phyloP scores from a whole-genome alignment of 768 basidiomycete genomes.

The Psilocybe tampanensis region DNA sequence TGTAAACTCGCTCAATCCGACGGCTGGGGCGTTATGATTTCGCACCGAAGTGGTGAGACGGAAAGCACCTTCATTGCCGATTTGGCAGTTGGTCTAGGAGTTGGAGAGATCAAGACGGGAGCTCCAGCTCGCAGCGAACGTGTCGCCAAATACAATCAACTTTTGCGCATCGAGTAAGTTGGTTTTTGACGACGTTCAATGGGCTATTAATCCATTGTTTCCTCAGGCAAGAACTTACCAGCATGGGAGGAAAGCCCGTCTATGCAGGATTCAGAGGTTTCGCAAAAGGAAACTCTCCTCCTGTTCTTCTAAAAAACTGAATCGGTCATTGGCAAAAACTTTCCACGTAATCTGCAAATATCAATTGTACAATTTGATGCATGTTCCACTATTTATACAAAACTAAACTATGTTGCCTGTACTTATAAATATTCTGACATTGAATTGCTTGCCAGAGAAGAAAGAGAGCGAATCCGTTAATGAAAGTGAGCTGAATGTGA shows the following conservation, averaged over 20 bases:
- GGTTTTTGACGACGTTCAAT: not conserved
- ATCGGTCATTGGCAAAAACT: not conserved
- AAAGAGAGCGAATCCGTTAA: not conserved
- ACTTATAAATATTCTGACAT: not conserved
- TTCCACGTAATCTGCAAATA: not conserved
- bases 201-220: not conserved
- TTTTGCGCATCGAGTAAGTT: slow-evolving; percentile 21
- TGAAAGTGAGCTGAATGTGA: not conserved
- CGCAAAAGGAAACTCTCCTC: slow-evolving; percentile 73
- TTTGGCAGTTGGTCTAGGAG: slow-evolving; percentile 12
- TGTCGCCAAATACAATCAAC: slow-evolving; percentile 11
- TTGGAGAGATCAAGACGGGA: slow-evolving; percentile 9
- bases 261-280: slow-evolving; percentile 83
- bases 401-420: too few species aligned
- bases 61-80: slow-evolving; percentile 90
- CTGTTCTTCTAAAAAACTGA: slow-evolving; percentile 72
- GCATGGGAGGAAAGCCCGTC: slow-evolving; percentile 47
- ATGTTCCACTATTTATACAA: not conserved
- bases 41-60: slow-evolving; percentile 94
- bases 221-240: slow-evolving; percentile 73
- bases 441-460: not conserved
- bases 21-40: slow-evolving; percentile 97
- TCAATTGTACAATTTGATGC: not conserved
- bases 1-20: slow-evolving; percentile 79
- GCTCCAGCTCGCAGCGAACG: slow-evolving; percentile 13